Evolutionary conservation across 1,284 basidiomycete species (phyloP), one percentile per base, ranked within the genome.

Genomic region (Cryptococcus wingfieldii): DNA sequence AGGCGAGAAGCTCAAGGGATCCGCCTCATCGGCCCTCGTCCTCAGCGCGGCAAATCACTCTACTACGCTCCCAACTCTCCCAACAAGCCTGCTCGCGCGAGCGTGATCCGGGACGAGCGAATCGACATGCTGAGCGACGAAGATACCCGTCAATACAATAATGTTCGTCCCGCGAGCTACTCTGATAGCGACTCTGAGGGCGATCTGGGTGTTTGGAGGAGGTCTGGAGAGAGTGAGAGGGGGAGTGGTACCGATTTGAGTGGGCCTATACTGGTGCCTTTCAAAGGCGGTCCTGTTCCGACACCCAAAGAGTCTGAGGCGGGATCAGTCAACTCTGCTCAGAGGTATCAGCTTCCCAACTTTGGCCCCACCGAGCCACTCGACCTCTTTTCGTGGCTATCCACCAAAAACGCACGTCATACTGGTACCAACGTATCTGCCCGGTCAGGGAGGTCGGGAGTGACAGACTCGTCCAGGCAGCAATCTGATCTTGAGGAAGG

Each of bases 281-380:
- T 70, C 14, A 45, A 53, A n/a, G 69, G 68, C 37, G 71, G 71
- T n/a, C 71, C 71, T 10, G 71, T 73, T 1, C 71, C 71, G 14
- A 73, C 71, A 0, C 71, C 71, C 8, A 58, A 52, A 8, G 59
- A 48, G 12, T 60, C 69, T 7, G 25, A 55, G 31, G 50, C 58
- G 13, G 50, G 66, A 41, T 28, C 62, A 16, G 62, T 64, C 50
- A n/a, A 47, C 3, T 31, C 28, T 14, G 23, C 25, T 16, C 38
- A 65, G 66, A 28, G 50, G 19, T 61, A 62, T 34, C 56, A 55
- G 31, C 51, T 64, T 18, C 63, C 65, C 4, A 51, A 38, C 4
- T 41, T 63, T 0, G 51, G 56, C 13, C 56, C 54, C 12, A 59
- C 67, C 8, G 60, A 64, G 39, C 63, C 63, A 4, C 55, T 67